Base-by-base conservation (phyloP, 768 basidiomycete species). In the Termitomyces bulborhizus region DNA sequence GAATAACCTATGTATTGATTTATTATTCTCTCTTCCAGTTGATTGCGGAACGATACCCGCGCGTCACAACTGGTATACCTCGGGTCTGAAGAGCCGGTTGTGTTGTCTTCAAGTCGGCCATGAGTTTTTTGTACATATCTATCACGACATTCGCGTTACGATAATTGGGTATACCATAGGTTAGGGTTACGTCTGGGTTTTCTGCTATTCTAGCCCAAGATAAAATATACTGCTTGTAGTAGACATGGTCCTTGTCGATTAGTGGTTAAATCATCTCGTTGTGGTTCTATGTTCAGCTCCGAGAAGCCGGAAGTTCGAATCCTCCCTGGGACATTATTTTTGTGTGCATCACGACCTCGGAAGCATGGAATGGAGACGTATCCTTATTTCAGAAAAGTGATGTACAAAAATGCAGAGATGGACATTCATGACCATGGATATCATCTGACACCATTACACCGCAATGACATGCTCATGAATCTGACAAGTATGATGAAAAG, bases 31-130 rank as follows among this genome's bases (percentile, higher is more conserved):
- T 50, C 31, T 39, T 45, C 41, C 53, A 87, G 85, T 69, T 87
- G 69, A 87, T 91, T 61, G 80, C 83, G 4, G 66, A 74, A 46
- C 78, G 76, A 34, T 92, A 91, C 65, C 88, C 88, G 11, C 72
- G 79, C 56, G 89, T 90, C n/a, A 77, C 82, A 1, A 73, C 77
- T 61, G 86, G 85, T 16, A 82, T 91, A 16, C 57, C 57, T 43
- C 51, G 32, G n/a, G 43, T 46, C 18, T 60, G 49, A 60, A 43
- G 36, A 32, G 29, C 9, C n/a, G 44, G n/a, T 46, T 31, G 21
- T 37, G 34, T 9, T 7, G 21, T 52, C 26, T 21, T 36, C 37
- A 21, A 26, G 26, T 16, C 29, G 43, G 34, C 18, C 36, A 21
- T 2, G n/a, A 26, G 34, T 11, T 21, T 21, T 21, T 21, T 27